Evolutionary conservation across 768 basidiomycete species (phyloP).

Genomic region (Chalciporus pseudorubinellus): DNA sequence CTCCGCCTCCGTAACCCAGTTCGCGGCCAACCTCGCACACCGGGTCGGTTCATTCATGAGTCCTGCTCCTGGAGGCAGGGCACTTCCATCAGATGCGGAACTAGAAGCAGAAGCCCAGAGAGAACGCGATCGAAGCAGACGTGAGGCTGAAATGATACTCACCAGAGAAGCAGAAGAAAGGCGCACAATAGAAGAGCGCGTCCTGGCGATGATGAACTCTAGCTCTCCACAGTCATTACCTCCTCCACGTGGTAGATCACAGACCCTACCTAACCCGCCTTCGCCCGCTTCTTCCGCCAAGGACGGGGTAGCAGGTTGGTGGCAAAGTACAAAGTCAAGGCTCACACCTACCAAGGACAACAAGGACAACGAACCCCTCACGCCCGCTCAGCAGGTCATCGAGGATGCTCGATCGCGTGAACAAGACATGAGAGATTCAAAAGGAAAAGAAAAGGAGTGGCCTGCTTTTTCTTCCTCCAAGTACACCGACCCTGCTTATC

Average conservation of each 20-base stretch:
- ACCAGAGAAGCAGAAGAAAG: conserved; percentile 69
- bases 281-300: conserved; percentile 66
- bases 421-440: conserved; percentile 45
- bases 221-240: conserved; percentile 41
- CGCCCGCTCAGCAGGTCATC: conserved; percentile 82
- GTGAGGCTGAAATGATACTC: conserved; percentile 77
- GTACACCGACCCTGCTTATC: conserved; percentile 54
- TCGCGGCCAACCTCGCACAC: conserved; percentile 74
- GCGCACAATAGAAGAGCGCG: conserved; percentile 66
- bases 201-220: conserved; percentile 67
- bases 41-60: conserved; percentile 68
- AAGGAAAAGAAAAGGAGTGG: conserved; percentile 54
- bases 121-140: conserved; percentile 71
- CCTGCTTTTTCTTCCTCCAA: conserved; percentile 52
- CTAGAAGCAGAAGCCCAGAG: conserved; percentile 77
- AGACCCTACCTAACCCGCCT: conserved; percentile 53
- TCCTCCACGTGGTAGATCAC: conserved; percentile 61
- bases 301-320: conserved; percentile 61
- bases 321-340: conserved; percentile 68
- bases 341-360: conserved; percentile 80
- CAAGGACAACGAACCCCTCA: conserved; percentile 70
- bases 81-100: conserved; percentile 68
- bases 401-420: conserved; percentile 68
- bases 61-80: conserved; percentile 43
- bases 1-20: conserved; percentile 66